Percentiles rank a stretch among this genome's conserved stretches.
Evolutionary conservation across 495 filamentous ascomycete species (phyloP).

Genomic region (Podospora conica): DNA sequence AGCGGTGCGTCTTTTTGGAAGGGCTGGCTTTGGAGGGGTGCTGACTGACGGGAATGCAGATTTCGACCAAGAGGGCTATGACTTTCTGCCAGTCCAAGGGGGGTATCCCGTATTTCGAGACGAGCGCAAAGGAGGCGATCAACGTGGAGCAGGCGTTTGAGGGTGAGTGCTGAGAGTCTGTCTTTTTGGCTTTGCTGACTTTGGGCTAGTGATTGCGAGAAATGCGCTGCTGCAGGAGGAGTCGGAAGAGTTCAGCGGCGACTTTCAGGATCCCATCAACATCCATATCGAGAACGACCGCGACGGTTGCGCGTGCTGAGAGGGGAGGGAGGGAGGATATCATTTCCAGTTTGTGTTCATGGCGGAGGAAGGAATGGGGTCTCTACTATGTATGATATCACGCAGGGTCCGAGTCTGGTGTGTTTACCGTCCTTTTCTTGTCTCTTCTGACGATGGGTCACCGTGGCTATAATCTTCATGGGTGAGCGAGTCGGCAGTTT

Average conservation of each 20-base stretch:
- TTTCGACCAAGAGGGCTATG: conserved; percentile 90
- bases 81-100: conserved; percentile 97
- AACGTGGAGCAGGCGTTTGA: conserved; percentile 99
- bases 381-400: conserved; percentile 30
- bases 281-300: conserved; percentile 88
- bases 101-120: conserved; percentile 97
- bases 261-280: conserved; percentile 96
- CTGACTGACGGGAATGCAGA: conserved; percentile 37
- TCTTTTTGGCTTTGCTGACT: conserved; percentile 17
- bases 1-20: conserved; percentile 49
- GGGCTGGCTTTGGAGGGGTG: conserved; percentile 6
- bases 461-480: conserved; percentile 4
- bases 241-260: conserved; percentile 82
- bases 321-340: not conserved
- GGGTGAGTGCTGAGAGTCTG: conserved; percentile 47
- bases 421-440: conserved; percentile 13
- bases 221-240: conserved; percentile 96
- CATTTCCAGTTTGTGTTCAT: not conserved
- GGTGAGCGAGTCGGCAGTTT: conserved; percentile 3
- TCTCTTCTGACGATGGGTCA: conserved; percentile 4
- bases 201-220: conserved; percentile 75
- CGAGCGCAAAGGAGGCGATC: conserved; percentile 95
- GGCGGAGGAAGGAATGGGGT: not conserved
- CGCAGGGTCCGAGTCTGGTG: conserved; percentile 19
- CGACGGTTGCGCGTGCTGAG: conserved; percentile 83